Evolutionary conservation across 345 rosid genomes (phyloP), one percentile per base, ranked within the genome.

Genomic region (Cardamine chenopodiifolia): DNA sequence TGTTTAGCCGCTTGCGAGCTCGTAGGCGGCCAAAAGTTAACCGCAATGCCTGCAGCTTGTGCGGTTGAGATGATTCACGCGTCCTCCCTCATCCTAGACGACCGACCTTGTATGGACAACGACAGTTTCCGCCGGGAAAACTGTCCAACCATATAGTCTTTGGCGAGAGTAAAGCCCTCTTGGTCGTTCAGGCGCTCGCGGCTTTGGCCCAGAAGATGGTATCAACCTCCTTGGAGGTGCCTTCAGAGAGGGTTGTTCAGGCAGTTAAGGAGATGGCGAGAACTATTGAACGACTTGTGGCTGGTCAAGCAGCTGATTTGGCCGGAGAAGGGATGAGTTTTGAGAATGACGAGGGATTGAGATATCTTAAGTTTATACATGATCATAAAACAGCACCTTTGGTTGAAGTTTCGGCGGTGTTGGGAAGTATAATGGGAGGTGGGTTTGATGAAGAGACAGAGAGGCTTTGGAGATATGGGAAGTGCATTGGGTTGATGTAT

Each of bases 61-160:
- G 58, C 58, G 32, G 18, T 53, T 13, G 58, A 25, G 58, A 53
- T 53, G 58, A 53, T 53, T 25, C 32, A 53, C 2, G 17, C 31
- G 0, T 25, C 58, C 4, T 53, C 32, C 0, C 32, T 53, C 5
- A 53, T 53, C 58, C 32, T 23, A 53, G 58, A 53, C 0, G 32
- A 53, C 18, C 32, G 23, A 23, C 32, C 58, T 53, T 53, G 58
- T 53, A 53, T 53, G 58, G 58, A 53, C 8, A n/a, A 53, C 5
- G 58, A 53, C 32, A 53, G 32, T 5, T 10, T 53, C 18, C 32
- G 18, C 58, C 58, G 32, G 32, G 58, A 53, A 25, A 53, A 6
- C 58, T 18, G 0, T 12, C 57, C 17, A 53, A 53, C 17, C 57
- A 53, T 25, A 53, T 1, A 25, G 32, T 53, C 10, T 53, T 53